A percentile compares a stretch with the other conserved stretches of the same genome.
Evolutionary conservation across 2,329 filamentous ascomycete species (phyloP).

Genomic region (Chrysoporthe deuterocubensis): DNA sequence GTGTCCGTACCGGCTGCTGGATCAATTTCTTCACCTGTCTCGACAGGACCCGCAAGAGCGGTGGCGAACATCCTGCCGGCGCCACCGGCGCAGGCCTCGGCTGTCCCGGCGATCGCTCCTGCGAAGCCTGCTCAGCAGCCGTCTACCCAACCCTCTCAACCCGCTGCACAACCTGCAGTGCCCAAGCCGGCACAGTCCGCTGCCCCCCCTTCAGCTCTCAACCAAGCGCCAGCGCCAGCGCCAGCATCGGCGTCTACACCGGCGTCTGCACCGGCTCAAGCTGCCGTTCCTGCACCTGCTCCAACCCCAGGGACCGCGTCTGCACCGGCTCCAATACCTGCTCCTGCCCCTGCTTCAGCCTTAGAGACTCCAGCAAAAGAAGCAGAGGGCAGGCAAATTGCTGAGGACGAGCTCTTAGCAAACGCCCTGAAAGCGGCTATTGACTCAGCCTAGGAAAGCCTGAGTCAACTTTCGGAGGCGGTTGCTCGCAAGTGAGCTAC

Average conservation of each 20-base stretch:
- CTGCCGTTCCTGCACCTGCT: slow-evolving; percentile 8
- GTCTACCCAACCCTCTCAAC: slow-evolving; percentile 8
- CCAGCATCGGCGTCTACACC: slow-evolving; percentile 23
- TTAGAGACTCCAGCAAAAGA: neutral
- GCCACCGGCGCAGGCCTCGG: neutral
- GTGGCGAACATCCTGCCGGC: slow-evolving; percentile 18
- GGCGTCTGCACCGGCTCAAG: slow-evolving; percentile 22
- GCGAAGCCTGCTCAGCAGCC: slow-evolving; percentile 12
- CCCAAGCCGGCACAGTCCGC: slow-evolving; percentile 23
- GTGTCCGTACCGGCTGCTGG: slow-evolving; percentile 8
- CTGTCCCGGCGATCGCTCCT: neutral
- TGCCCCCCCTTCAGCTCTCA: slow-evolving; percentile 14
- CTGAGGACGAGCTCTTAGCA: slow-evolving; percentile 15
- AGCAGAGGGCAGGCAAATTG: slow-evolving; percentile 6
- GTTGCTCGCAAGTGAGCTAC: neutral
- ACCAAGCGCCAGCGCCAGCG: slow-evolving; percentile 15
- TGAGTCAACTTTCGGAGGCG: neutral
- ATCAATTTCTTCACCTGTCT: slow-evolving; percentile 1
- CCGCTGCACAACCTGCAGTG: slow-evolving; percentile 26
- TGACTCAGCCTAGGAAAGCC: slow-evolving; percentile 11
- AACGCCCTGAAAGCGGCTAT: slow-evolving; percentile 21
- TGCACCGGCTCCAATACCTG: slow-evolving; percentile 19
- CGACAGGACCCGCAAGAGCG: slow-evolving; percentile 5
- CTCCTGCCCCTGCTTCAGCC: slow-evolving; percentile 12
- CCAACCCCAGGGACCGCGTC: slow-evolving; percentile 9